Evolutionary conservation across 1,139 yeast genomes (phyloP).

Genomic region (Meyerozyma athensensis): DNA sequence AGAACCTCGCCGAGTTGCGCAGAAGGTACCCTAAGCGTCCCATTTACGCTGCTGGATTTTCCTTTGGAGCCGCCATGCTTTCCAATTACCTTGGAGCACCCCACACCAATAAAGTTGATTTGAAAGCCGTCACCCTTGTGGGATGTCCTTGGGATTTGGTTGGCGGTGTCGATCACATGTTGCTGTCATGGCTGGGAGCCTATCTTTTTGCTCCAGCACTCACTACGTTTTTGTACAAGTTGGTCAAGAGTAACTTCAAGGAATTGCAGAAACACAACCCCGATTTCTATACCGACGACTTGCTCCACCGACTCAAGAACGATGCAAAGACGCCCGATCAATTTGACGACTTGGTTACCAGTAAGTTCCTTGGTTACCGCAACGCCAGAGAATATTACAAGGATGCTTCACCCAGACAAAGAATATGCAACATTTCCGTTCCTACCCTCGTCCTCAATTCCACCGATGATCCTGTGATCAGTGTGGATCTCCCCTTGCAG

Average conservation of each 20-base stretch:
- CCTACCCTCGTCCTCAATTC: constrained; percentile 71
- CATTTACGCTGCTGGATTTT: constrained; percentile 73
- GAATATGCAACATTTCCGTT: constrained; percentile 50
- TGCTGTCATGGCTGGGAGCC: constrained; percentile 53
- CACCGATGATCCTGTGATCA: constrained; percentile 80
- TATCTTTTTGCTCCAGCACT: constrained; percentile 62
- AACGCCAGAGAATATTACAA: constrained; percentile 71
- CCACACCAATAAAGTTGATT: constrained; percentile 29
- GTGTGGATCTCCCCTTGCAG: constrained; percentile 35
- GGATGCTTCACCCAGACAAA: constrained; percentile 58
- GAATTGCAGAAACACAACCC: constrained; percentile 42
- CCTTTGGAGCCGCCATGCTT: constrained; percentile 81
- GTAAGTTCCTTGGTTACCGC: constrained; percentile 68
- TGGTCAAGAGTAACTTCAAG: constrained; percentile 57
- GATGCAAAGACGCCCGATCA: constrained; percentile 39
- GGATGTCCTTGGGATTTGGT: constrained; percentile 48
- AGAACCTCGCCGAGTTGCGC: constrained; percentile 50
- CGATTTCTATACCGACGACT: constrained; percentile 28
- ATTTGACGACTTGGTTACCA: constrained; percentile 72
- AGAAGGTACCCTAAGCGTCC: constrained; percentile 64
- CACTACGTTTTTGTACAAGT: constrained; percentile 57
- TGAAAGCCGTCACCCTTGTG: constrained; percentile 63
- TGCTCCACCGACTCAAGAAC: constrained; percentile 24
- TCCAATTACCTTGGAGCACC: constrained; percentile 66
- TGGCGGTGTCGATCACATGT: constrained; percentile 49